A percentile compares a stretch with the other conserved stretches of the same genome.
Evolutionary conservation across 306 rosid genomes (phyloP).

Genomic region (Vigna nakashimae): DNA sequence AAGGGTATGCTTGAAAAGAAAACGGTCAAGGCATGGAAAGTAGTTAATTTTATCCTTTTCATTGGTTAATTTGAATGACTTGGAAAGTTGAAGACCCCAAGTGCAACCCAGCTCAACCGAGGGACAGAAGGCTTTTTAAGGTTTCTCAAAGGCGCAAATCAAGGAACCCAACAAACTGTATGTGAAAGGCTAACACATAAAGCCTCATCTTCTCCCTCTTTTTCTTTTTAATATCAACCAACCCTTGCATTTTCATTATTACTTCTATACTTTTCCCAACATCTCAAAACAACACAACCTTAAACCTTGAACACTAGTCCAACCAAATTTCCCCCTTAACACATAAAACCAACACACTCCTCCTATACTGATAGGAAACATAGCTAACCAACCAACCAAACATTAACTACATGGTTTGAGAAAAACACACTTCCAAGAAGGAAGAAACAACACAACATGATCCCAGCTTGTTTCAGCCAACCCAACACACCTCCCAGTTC

Average conservation of each 20-base stretch:
- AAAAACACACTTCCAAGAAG: slow-evolving; percentile 37
- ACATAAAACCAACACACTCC: slow-evolving; percentile 15
- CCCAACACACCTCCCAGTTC: slow-evolving; percentile 59
- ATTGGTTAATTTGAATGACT: slow-evolving; percentile 43
- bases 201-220: slow-evolving; percentile 37
- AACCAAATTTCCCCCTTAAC: background rate
- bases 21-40: background rate
- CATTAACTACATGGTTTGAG: slow-evolving; percentile 36
- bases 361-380: background rate
- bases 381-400: background rate
- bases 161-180: slow-evolving; percentile 51
- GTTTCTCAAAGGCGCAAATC: slow-evolving; percentile 67
- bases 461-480: slow-evolving; percentile 85
- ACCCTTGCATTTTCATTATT: slow-evolving; percentile 47
- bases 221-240: slow-evolving; percentile 34
- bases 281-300: slow-evolving; percentile 20
- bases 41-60: background rate
- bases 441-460: slow-evolving; percentile 52
- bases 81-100: slow-evolving; percentile 25
- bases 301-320: background rate
- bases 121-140: slow-evolving; percentile 16
- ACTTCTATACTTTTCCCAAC: slow-evolving; percentile 38
- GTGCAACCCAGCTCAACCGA: slow-evolving; percentile 60
- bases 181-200: slow-evolving; percentile 9
- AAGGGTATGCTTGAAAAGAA: background rate